Evolutionary conservation across 1,284 basidiomycete genomes (phyloP).

Genomic region (Phellopilus nigrolimitatus): DNA sequence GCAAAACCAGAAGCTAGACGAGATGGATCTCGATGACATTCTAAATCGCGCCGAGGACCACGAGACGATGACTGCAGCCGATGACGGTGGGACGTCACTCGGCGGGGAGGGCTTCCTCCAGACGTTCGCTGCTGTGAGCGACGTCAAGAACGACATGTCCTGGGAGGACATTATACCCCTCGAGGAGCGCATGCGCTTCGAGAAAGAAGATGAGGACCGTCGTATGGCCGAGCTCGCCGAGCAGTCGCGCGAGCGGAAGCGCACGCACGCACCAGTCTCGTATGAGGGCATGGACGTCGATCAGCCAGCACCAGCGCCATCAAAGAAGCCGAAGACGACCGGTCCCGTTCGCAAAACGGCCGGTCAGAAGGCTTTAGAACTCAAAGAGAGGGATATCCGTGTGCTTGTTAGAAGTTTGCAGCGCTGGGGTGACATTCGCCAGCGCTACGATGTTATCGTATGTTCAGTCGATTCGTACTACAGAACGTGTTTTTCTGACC

Average conservation of each 20-base stretch:
- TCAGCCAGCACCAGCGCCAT: slow-evolving; percentile 55
- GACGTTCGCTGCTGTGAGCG: slow-evolving; percentile 93
- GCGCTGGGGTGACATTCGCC: slow-evolving; percentile 96
- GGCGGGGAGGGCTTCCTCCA: slow-evolving; percentile 97
- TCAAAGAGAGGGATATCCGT: slow-evolving; percentile 96
- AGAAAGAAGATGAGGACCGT: slow-evolving; percentile 76
- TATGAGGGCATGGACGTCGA: slow-evolving; percentile 92
- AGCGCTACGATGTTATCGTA: slow-evolving; percentile 92
- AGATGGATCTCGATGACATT: slow-evolving; percentile 99
- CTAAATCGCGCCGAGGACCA: slow-evolving; percentile 96
- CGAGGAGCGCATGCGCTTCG: slow-evolving; percentile 84
- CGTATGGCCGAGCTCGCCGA: slow-evolving; percentile 63
- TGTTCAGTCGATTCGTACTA: slow-evolving; percentile 33
- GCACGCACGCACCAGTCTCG: slow-evolving; percentile 80
- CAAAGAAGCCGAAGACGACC: slow-evolving; percentile 69
- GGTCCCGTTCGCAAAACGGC: slow-evolving; percentile 77
- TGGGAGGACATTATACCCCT: slow-evolving; percentile 99
- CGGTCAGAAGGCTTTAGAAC: slow-evolving; percentile 89
- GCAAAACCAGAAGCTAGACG: slow-evolving; percentile 95
- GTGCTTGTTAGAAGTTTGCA: slow-evolving; percentile 94
- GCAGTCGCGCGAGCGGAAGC: slow-evolving; percentile 69
- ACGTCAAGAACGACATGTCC: slow-evolving; percentile 96
- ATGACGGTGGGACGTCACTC: slow-evolving; percentile 79
- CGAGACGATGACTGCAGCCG: slow-evolving; percentile 82
- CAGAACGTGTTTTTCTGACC: slow-evolving; percentile 18